phyloP scores from a whole-genome alignment of 257 asterid genomes.

The Solanum corneliomulleri region DNA sequence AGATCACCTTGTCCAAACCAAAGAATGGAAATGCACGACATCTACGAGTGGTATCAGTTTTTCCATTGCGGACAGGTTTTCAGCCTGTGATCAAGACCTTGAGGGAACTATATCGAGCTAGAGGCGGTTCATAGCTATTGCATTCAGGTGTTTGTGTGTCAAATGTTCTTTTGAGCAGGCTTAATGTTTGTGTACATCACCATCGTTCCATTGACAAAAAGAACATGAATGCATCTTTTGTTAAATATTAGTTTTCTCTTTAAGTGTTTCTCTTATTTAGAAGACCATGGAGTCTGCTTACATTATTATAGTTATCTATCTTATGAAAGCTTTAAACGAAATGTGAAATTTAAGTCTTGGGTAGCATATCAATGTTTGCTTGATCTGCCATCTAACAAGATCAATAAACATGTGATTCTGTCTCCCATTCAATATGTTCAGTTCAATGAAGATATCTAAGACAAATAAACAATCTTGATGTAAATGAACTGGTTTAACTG shows the following conservation, averaged over 20 bases:
- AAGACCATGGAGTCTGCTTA: neutral
- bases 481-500: neutral
- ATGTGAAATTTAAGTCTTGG: neutral
- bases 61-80: slow-evolving; percentile 54
- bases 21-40: slow-evolving; percentile 80
- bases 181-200: neutral
- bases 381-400: neutral
- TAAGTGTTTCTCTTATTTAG: neutral
- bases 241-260: neutral
- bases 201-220: neutral
- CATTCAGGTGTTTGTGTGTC: neutral
- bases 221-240: neutral
- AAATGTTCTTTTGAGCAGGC: neutral
- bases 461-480: neutral
- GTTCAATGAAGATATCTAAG: neutral
- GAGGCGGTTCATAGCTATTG: slow-evolving; percentile 8
- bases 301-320: neutral
- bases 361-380: neutral
- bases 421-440: neutral
- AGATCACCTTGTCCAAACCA: slow-evolving; percentile 63
- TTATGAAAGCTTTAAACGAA: neutral
- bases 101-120: slow-evolving; percentile 35
- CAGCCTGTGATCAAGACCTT: slow-evolving; percentile 59
- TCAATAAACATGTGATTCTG: neutral
- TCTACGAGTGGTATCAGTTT: slow-evolving; percentile 60